phyloP scores from a whole-genome alignment of 177 flowering plant genomes.

The Vitis hybrid region DNA sequence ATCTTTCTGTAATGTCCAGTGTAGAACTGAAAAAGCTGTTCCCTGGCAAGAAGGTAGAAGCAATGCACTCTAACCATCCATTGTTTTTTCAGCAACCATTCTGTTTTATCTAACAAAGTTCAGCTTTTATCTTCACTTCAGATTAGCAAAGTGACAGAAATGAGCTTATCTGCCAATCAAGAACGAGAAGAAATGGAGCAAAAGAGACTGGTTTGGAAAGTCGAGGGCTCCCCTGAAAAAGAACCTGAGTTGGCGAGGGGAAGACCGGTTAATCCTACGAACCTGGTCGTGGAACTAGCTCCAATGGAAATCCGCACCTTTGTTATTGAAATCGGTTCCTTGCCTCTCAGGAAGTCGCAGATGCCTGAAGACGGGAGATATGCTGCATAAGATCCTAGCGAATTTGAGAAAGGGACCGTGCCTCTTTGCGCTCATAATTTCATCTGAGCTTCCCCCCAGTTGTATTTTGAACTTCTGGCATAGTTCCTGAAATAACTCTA shows the following conservation, averaged over 20 bases:
- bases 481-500: background rate
- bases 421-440: background rate
- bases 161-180: conserved; percentile 87
- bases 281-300: conserved; percentile 64
- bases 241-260: conserved; percentile 48
- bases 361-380: conserved; percentile 11
- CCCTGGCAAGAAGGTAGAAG: conserved; percentile 65
- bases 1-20: conserved; percentile 54
- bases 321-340: conserved; percentile 35
- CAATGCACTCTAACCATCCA: background rate
- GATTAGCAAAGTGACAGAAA: conserved; percentile 72
- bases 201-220: conserved; percentile 79
- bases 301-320: conserved; percentile 95
- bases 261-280: conserved; percentile 58
- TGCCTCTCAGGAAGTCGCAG: conserved; percentile 5
- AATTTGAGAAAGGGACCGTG: background rate
- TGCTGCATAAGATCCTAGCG: background rate
- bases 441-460: background rate
- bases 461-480: background rate
- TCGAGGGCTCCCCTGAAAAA: conserved; percentile 41
- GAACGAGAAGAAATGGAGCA: conserved; percentile 81
- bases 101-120: background rate
- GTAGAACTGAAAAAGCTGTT: conserved; percentile 76
- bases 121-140: conserved; percentile 24
- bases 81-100: background rate